These are phyloP conservation scores for Dactylonectria estremocensis DNA, from an alignment of 2,329 filamentous ascomycete genomes.

Conservation along the genomic window DNA sequence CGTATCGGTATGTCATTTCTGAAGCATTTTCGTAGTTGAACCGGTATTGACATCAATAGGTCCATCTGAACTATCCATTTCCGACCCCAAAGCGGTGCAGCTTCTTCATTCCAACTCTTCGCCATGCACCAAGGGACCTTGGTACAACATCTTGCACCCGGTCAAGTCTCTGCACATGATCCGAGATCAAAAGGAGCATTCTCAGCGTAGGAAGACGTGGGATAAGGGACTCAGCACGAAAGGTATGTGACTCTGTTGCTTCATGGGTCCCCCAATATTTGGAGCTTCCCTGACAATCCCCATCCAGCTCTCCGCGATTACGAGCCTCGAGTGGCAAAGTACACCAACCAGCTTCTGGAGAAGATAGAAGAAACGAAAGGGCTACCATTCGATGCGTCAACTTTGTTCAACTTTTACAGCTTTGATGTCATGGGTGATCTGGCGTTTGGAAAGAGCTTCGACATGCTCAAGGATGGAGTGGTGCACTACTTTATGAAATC, in stretches of 20 bases:
- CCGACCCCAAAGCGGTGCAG: slow-evolving; percentile 29
- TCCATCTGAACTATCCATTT: slow-evolving; percentile 29
- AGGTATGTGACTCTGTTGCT: neutral
- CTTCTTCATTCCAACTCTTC: slow-evolving; percentile 32
- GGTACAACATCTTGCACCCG: slow-evolving; percentile 32
- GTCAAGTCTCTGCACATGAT: slow-evolving; percentile 20
- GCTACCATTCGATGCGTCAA: slow-evolving; percentile 44
- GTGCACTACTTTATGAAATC: slow-evolving; percentile 28
- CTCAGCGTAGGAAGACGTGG: slow-evolving; percentile 33
- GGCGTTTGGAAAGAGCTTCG: slow-evolving; percentile 54
- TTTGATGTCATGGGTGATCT: slow-evolving; percentile 60
- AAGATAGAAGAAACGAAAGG: slow-evolving; percentile 28
- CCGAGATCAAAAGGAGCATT: slow-evolving; percentile 28
- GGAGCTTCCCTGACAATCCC: neutral
- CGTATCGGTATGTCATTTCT: slow-evolving; percentile 24
- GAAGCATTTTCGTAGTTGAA: neutral
- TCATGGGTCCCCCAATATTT: no score
- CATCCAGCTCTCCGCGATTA: slow-evolving; percentile 28
- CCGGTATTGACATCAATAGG: slow-evolving; percentile 7
- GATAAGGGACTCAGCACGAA: slow-evolving; percentile 38
- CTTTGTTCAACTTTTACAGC: slow-evolving; percentile 55
- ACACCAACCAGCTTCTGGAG: slow-evolving; percentile 25
- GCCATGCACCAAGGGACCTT: slow-evolving; percentile 22
- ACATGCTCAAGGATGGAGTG: slow-evolving; percentile 48
- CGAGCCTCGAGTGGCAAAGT: slow-evolving; percentile 24